These are phyloP conservation scores for Penicilliopsis zonata DNA, from an alignment of 495 filamentous ascomycete genomes.

Conservation along the genomic window DNA sequence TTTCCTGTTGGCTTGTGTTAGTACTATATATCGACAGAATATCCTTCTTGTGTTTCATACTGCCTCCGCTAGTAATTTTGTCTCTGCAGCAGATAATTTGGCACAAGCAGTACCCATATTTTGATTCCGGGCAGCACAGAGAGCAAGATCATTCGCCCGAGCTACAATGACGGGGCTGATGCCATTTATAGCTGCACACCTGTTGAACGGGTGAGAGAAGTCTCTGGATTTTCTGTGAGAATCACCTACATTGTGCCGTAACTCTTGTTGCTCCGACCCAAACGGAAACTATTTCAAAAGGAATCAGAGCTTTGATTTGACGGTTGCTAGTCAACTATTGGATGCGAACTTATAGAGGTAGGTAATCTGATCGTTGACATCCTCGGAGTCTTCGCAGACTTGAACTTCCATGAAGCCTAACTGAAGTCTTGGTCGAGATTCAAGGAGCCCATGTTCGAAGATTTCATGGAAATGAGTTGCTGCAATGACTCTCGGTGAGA, in stretches of 20 bases:
- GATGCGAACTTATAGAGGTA: constrained; percentile 66
- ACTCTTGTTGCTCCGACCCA: constrained; percentile 66
- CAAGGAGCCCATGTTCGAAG: constrained; percentile 62
- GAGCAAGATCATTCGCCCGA: constrained; percentile 64
- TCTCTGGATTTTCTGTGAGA: background rate
- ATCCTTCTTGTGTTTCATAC: constrained; percentile 19
- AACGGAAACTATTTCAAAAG: constrained; percentile 27
- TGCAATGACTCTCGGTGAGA: constrained; percentile 71
- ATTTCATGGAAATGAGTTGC: constrained; percentile 96
- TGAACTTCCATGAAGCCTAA: constrained; percentile 87
- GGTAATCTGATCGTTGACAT: constrained; percentile 64
- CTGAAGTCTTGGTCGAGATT: constrained; percentile 40
- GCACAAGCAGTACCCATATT: constrained; percentile 63
- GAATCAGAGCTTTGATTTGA: constrained; percentile 4
- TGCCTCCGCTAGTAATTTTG: constrained; percentile 48
- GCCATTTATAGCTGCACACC: constrained; percentile 75
- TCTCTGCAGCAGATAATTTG: constrained; percentile 46
- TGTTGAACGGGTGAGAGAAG: constrained; percentile 6
- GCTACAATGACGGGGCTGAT: constrained; percentile 59
- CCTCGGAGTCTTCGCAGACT: constrained; percentile 45
- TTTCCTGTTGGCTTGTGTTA: constrained; percentile 13
- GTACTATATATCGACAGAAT: constrained; percentile 3
- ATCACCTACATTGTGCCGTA: constrained; percentile 56
- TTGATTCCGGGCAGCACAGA: constrained; percentile 58
- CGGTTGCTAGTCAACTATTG: background rate